Conservation (phyloP, 352 stramenopile genomes). For the Porosira glacialis region DNA sequence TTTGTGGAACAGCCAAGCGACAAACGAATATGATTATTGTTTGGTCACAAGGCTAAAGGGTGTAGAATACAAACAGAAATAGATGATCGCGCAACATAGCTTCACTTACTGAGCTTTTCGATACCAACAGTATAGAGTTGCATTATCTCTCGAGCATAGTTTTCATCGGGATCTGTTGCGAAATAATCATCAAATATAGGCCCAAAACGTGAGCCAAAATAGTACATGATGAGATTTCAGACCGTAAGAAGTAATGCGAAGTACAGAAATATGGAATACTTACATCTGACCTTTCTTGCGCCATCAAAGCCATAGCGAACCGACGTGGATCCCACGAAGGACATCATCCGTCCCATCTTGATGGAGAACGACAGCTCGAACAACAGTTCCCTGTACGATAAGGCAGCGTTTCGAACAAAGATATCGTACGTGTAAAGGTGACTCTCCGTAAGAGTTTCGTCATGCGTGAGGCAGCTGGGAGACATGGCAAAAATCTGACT, state of each 20-base stretch:
- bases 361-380: slow-evolving; percentile 72
- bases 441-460: slow-evolving; percentile 51
- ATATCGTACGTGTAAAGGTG: slow-evolving; percentile 79
- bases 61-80: no score
- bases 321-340: slow-evolving; percentile 64
- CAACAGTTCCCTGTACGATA: slow-evolving; percentile 77
- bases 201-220: neutral
- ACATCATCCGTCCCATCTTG: slow-evolving; percentile 78
- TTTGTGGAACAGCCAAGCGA: slow-evolving; percentile 47
- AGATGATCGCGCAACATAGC: neutral
- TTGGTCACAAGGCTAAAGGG: no score
- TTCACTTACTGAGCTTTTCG: neutral
- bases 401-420: slow-evolving; percentile 75
- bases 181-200: neutral
- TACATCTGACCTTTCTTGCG: slow-evolving; percentile 39
- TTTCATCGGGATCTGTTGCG: slow-evolving; percentile 21
- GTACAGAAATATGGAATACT: slow-evolving; percentile 56
- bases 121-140: slow-evolving; percentile 34
- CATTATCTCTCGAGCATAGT: slow-evolving; percentile 23
- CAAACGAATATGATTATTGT: neutral
- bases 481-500: slow-evolving; percentile 60
- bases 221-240: neutral
- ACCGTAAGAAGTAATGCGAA: neutral
- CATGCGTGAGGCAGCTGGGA: slow-evolving; percentile 19
- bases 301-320: slow-evolving; percentile 48